A percentile compares a stretch with the other conserved stretches of the same genome.
Conservation (phyloP, 2,329 filamentous ascomycete genomes). For the Colletotrichum cereale region DNA sequence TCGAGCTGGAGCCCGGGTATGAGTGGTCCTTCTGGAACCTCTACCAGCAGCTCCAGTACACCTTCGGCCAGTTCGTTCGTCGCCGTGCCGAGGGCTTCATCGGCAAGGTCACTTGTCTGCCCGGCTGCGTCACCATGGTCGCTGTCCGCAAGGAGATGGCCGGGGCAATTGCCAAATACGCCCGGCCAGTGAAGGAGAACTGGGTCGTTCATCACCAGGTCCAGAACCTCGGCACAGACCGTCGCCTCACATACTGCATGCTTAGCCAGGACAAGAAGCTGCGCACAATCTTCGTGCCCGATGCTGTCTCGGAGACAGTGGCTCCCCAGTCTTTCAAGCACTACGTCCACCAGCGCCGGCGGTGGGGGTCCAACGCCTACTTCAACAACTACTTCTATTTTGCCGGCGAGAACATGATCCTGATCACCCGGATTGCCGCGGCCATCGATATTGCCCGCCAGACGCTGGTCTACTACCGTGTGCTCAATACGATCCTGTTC, state of each 20-base stretch:
- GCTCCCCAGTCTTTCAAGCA: constrained; percentile 50
- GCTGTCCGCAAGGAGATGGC: constrained; percentile 20
- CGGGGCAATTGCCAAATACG: constrained; percentile 12
- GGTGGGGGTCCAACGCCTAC: constrained; percentile 52
- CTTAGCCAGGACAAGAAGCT: constrained; percentile 15
- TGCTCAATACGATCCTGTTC: constrained; percentile 49
- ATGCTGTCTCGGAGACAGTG: constrained; percentile 50
- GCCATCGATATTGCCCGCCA: constrained; percentile 48
- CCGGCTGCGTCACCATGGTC: constrained; percentile 15
- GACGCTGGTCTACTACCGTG: constrained; percentile 51
- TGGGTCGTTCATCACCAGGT: constrained; percentile 16
- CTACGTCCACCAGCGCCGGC: constrained; percentile 50
- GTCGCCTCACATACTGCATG: constrained; percentile 19
- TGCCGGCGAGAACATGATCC: constrained; percentile 54
- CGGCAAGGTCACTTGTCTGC: constrained; percentile 13
- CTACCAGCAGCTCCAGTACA: constrained; percentile 25
- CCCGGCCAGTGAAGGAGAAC: neutral
- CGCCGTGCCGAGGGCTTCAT: constrained; percentile 16
- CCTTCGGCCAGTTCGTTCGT: constrained; percentile 20
- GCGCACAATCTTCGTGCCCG: constrained; percentile 49
- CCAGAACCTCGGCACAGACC: constrained; percentile 19
- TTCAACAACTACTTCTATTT: constrained; percentile 53
- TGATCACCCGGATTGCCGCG: constrained; percentile 48
- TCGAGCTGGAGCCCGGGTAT: constrained; percentile 16
- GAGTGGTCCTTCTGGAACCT: constrained; percentile 27